These are phyloP conservation scores for Boletus fagicola DNA, from an alignment of 768 basidiomycete genomes.

Conservation along the genomic window DNA sequence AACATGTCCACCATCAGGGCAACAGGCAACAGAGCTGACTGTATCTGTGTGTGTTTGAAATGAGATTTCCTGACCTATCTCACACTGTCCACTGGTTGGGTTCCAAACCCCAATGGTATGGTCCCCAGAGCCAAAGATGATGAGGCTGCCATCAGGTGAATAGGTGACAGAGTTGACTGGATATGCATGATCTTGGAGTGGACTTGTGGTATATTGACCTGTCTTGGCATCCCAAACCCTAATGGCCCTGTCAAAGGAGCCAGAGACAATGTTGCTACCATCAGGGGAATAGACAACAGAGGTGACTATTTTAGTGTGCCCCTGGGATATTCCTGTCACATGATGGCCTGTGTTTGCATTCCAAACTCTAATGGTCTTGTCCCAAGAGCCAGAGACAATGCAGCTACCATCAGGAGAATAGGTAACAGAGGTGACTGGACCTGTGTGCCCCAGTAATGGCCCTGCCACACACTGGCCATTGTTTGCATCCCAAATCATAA, in stretches of 20 bases:
- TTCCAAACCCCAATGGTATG: slow-evolving; percentile 11
- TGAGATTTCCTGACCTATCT: background rate
- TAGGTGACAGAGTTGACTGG: background rate
- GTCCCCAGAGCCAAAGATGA: slow-evolving; percentile 18
- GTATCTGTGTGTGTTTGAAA: background rate
- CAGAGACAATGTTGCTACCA: slow-evolving; percentile 13
- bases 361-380: slow-evolving; percentile 18
- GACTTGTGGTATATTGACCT: slow-evolving; percentile 4
- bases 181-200: background rate
- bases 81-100: background rate
- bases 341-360: slow-evolving; percentile 6
- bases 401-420: slow-evolving; percentile 19
- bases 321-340: background rate
- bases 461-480: slow-evolving; percentile 14
- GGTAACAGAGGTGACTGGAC: slow-evolving; percentile 1
- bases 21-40: slow-evolving; percentile 9
- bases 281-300: slow-evolving; percentile 19
- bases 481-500: slow-evolving; percentile 22
- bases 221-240: slow-evolving; percentile 10
- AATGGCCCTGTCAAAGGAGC: slow-evolving; percentile 9
- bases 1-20: slow-evolving; percentile 17
- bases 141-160: slow-evolving; percentile 22
- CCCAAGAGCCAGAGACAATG: slow-evolving; percentile 18
- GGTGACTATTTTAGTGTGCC: background rate
- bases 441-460: slow-evolving; percentile 18